A percentile compares a stretch with the other conserved stretches of the same genome.
Conservation (phyloP, 2,329 filamentous ascomycete species). For the Pestalotiopsis sp. region DNA sequence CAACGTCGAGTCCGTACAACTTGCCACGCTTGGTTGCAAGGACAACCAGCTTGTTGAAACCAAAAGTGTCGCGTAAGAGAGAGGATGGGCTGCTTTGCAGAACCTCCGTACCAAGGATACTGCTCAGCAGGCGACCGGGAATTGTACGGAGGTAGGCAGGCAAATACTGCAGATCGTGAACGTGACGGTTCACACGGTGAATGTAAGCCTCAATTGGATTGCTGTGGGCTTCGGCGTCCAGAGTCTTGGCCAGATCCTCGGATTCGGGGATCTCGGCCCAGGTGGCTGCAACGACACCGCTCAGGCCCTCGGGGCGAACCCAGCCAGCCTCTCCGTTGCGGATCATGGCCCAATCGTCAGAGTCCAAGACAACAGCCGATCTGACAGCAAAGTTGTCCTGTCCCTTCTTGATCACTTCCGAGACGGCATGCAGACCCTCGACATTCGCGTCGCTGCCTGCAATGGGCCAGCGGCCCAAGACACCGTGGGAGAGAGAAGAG, state of each 20-base stretch:
- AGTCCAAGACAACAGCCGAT: conserved; percentile 69
- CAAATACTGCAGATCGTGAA: conserved; percentile 75
- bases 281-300: conserved; percentile 76
- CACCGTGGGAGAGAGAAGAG: conserved; percentile 75
- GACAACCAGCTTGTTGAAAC: conserved; percentile 84
- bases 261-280: conserved; percentile 78
- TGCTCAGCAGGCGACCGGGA: conserved; percentile 68
- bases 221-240: conserved; percentile 85
- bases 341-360: conserved; percentile 78
- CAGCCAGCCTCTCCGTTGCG: conserved; percentile 82
- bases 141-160: conserved; percentile 73
- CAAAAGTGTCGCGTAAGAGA: conserved; percentile 74
- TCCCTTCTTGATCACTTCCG: conserved; percentile 79
- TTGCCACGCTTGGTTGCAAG: conserved; percentile 79
- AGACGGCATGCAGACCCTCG: conserved; percentile 67
- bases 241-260: conserved; percentile 75
- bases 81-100: conserved; percentile 40
- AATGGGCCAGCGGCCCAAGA: conserved; percentile 74
- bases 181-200: conserved; percentile 81
- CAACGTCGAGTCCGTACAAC: conserved; percentile 79
- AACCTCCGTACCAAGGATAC: conserved; percentile 61
- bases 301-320: conserved; percentile 80
- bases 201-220: conserved; percentile 82
- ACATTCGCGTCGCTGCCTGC: conserved; percentile 45
- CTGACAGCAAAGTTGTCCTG: conserved; percentile 74